phyloP scores from a whole-genome alignment of 2,329 filamentous ascomycete species.

The Alternaria dauci region DNA sequence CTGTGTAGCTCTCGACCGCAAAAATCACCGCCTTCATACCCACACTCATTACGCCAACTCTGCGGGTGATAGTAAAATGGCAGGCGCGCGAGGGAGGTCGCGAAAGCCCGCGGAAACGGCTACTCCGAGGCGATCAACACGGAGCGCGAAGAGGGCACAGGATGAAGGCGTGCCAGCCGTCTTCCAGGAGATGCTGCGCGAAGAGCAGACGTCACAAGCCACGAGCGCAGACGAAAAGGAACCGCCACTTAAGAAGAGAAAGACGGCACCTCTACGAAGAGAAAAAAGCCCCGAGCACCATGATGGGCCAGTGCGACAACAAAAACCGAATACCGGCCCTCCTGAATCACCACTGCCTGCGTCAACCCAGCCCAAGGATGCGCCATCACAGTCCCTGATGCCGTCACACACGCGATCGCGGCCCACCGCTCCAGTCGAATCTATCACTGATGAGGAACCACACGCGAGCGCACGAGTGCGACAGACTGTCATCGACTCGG shows the following conservation, averaged over 20 bases:
- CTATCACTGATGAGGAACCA: constrained; percentile 13
- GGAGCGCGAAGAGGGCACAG: constrained; percentile 28
- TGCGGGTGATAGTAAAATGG: constrained; percentile 31
- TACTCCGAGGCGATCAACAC: constrained; percentile 36
- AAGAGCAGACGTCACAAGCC: constrained; percentile 48
- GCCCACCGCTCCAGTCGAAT: constrained; percentile 1
- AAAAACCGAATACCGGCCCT: neutral
- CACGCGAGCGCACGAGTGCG: constrained; percentile 39
- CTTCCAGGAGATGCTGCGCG: constrained; percentile 57
- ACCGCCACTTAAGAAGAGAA: constrained; percentile 52
- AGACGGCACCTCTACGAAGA: constrained; percentile 28
- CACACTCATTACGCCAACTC: constrained; percentile 6
- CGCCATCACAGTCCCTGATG: constrained; percentile 10
- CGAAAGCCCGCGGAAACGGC: constrained; percentile 28
- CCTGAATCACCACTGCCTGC: constrained; percentile 11
- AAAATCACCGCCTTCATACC: neutral
- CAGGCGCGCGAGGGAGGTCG: constrained; percentile 33
- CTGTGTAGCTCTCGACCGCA: neutral
- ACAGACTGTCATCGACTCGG: constrained; percentile 55
- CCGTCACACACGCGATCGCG: constrained; percentile 11
- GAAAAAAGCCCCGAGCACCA: constrained; percentile 8
- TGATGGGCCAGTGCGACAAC: neutral
- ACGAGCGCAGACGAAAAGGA: constrained; percentile 41
- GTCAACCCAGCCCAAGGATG: constrained; percentile 16
- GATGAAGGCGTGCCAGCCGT: constrained; percentile 52